phyloP scores from a whole-genome alignment of 129 eudicot species.

The Sambucus nigra region DNA sequence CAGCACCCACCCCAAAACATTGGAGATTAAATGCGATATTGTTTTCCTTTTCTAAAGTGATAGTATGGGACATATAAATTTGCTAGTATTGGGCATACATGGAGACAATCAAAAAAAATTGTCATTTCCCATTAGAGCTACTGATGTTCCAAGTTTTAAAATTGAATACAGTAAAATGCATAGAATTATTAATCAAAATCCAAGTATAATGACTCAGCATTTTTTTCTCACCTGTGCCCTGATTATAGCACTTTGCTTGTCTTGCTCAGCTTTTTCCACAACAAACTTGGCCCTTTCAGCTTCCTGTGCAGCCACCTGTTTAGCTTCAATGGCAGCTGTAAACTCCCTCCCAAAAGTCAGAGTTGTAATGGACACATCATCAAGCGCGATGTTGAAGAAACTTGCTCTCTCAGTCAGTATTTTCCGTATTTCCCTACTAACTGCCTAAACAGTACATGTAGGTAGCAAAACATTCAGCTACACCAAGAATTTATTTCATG shows the following conservation, averaged over 20 bases:
- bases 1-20: too few relatives aligned
- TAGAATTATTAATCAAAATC: not conserved
- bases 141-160: not conserved
- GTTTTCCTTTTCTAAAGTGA: too few relatives aligned
- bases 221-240: conserved; percentile 38
- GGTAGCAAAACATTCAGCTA: not conserved
- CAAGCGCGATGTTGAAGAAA: conserved; percentile 27
- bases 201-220: not conserved
- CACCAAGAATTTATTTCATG: too few relatives aligned
- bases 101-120: too few relatives aligned
- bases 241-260: conserved; percentile 40
- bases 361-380: conserved; percentile 41
- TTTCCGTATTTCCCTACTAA: conserved; percentile 38
- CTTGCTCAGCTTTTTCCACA: conserved; percentile 48
- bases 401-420: conserved; percentile 29
- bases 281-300: conserved; percentile 48
- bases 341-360: conserved; percentile 38
- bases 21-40: too few relatives aligned
- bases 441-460: conserved; percentile 18
- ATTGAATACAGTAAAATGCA: not conserved
- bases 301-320: conserved; percentile 45
- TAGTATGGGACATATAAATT: too few relatives aligned
- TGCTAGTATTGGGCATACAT: too few relatives aligned
- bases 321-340: conserved; percentile 35
- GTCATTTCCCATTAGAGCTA: too few relatives aligned